Evolutionary conservation across 1,284 basidiomycete genomes (phyloP), one percentile per base, ranked within the genome.

Genomic region (Testicularia cyperi): DNA sequence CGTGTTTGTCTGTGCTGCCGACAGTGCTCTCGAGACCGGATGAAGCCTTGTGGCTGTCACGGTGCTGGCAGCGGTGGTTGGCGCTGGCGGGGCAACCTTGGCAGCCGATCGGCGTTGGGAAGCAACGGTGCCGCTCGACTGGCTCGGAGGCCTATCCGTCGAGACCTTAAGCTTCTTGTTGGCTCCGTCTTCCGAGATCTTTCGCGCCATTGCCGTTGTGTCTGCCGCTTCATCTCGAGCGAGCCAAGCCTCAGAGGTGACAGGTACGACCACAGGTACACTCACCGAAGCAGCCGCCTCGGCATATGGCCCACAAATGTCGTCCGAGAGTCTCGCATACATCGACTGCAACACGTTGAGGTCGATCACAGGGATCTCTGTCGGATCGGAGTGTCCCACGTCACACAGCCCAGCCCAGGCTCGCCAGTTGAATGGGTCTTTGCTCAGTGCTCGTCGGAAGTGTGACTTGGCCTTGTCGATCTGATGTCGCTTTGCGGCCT

Each of bases 361-460:
- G 4, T 34, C 26, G 14, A 48, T 28, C 12, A 41, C 44, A 31
- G 46, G 40, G 26, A 22, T 36, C 8, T 46, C 43, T 3, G 46
- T 26, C 3, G 26, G 41, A 10, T 28, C 34, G 22, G 51, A 56
- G 10, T 48, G 47, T n/a, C 54, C 65, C 8, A 62, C 57, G 32
- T 74, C 72, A 31, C 68, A 70, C 7, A 72, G 47, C 1, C 64
- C 58, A 3, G 68, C 35, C 61, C 68, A 72, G 6, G 72, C 68
- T 13, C 57, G 54, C 71, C 72, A 74, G 18, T 65, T 68, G 47
- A 61, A 65, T 23, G 49, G 65, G 28, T 73, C 70, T 6, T 39
- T 32, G 10, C 58, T 40, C 18, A 61, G 44, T 7, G 68, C 68
- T 14, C 47, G 37, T 16, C 28, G 19, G 39, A 68, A 65, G 34